These are phyloP conservation scores for Solanum acaule DNA, from an alignment of 257 asterid species.

Conservation along the genomic window DNA sequence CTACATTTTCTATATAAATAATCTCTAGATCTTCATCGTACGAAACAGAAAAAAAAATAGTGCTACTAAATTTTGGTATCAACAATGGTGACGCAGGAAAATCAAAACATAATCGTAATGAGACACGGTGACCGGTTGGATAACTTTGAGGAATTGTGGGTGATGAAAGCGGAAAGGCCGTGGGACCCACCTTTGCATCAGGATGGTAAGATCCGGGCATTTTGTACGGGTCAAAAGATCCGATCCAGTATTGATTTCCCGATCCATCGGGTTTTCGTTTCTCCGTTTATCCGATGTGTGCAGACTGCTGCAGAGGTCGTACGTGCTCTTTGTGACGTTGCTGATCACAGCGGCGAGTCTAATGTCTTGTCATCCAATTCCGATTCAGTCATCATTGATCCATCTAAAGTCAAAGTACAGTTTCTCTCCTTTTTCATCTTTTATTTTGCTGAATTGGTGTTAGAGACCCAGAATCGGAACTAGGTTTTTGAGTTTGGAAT, in stretches of 20 bases:
- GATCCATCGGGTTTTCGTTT: slow-evolving; percentile 72
- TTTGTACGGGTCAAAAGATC: slow-evolving; percentile 53
- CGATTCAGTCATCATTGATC: slow-evolving; percentile 47
- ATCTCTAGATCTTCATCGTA: neutral
- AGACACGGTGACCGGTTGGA: slow-evolving; percentile 94
- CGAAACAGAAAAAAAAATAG: neutral
- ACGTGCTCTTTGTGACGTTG: slow-evolving; percentile 53
- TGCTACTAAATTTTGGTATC: neutral
- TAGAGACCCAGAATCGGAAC: too few relatives aligned
- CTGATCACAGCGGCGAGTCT: slow-evolving; percentile 30
- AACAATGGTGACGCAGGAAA: neutral
- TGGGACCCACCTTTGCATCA: slow-evolving; percentile 92
- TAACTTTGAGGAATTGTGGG: slow-evolving; percentile 66
- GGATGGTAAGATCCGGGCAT: slow-evolving; percentile 67
- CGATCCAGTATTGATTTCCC: slow-evolving; percentile 32
- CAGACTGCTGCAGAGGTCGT: slow-evolving; percentile 75
- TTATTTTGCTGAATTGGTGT: neutral
- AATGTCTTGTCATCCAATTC: slow-evolving; percentile 24
- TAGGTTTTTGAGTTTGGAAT: neutral
- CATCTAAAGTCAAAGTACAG: slow-evolving; percentile 63
- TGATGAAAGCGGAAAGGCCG: slow-evolving; percentile 55
- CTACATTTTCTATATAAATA: neutral
- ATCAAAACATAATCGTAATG: slow-evolving; percentile 75
- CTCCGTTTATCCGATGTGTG: slow-evolving; percentile 83
- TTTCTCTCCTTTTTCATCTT: neutral